phyloP scores from a whole-genome alignment of 1,284 basidiomycete genomes.

The Flammula alnicola region DNA sequence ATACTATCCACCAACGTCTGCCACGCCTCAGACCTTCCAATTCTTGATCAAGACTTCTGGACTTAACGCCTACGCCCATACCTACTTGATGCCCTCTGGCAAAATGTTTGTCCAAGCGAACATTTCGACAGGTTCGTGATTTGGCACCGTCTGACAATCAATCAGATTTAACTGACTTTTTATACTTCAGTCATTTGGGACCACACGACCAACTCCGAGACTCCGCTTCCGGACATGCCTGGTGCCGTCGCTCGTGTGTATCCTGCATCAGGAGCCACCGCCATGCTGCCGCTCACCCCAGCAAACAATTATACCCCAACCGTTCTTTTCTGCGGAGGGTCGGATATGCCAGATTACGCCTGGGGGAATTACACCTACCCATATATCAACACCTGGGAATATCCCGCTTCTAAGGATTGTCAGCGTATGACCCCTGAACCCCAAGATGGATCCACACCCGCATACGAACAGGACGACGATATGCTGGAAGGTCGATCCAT shows the following conservation, averaged over 20 bases:
- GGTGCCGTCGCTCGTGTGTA: constrained; percentile 80
- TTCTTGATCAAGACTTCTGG: constrained; percentile 86
- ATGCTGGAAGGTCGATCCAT: constrained; percentile 80
- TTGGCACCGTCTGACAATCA: constrained; percentile 2
- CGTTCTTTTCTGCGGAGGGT: constrained; percentile 89
- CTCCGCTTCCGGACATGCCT: constrained; percentile 65
- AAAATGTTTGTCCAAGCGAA: constrained; percentile 88
- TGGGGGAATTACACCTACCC: constrained; percentile 80
- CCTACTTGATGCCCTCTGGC: constrained; percentile 86
- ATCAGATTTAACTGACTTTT: constrained; percentile 19
- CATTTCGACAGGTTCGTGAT: constrained; percentile 67
- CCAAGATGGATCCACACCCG: constrained; percentile 55
- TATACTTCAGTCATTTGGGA: constrained; percentile 79
- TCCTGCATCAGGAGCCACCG: constrained; percentile 88
- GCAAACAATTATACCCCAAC: constrained; percentile 89
- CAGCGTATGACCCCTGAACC: constrained; percentile 85
- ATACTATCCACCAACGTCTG: constrained; percentile 78
- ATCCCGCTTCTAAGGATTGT: constrained; percentile 67
- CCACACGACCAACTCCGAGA: constrained; percentile 62
- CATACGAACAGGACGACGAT: constrained; percentile 73
- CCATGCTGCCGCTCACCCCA: constrained; percentile 90
- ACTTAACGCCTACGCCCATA: constrained; percentile 88
- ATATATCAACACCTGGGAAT: constrained; percentile 64
- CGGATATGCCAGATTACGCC: constrained; percentile 70
- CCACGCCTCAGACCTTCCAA: constrained; percentile 64